phyloP scores from a whole-genome alignment of 345 rosid genomes.

The Populus deltoides region DNA sequence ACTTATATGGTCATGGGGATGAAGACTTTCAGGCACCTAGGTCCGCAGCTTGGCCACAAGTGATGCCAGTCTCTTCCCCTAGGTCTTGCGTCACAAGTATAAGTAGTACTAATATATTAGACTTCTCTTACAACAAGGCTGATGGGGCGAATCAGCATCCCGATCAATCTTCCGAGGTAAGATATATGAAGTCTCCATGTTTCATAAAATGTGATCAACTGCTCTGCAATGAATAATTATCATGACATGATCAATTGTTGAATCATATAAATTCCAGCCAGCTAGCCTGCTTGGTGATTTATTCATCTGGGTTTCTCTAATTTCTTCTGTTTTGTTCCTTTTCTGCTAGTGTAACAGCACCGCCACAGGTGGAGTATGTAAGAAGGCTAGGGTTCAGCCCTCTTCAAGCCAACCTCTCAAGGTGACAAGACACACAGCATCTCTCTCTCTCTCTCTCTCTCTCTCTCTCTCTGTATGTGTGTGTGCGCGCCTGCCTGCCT shows the following conservation, averaged over 20 bases:
- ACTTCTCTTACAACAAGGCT: slow-evolving; percentile 37
- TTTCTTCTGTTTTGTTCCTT: not conserved
- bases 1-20: slow-evolving; percentile 29
- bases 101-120: slow-evolving; percentile 33
- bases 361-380: slow-evolving; percentile 34
- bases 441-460: slow-evolving; percentile 23
- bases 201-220: not conserved
- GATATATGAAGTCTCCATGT: not conserved
- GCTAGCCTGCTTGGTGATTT: not conserved
- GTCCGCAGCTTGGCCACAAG: slow-evolving; percentile 14
- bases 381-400: slow-evolving; percentile 64
- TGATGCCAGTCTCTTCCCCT: slow-evolving; percentile 39
- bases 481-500: not conserved
- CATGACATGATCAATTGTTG: not conserved
- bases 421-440: slow-evolving; percentile 34
- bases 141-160: slow-evolving; percentile 21
- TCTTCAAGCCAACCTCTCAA: slow-evolving; percentile 76
- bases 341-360: slow-evolving; percentile 40
- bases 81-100: slow-evolving; percentile 43
- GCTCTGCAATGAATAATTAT: not conserved
- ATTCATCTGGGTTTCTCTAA: not conserved
- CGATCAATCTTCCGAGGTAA: slow-evolving; percentile 46
- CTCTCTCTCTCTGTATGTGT: slow-evolving; percentile 6
- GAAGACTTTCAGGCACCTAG: slow-evolving; percentile 27
- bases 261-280: not conserved